These are phyloP conservation scores for Bjerkandera adusta DNA, from an alignment of 1,284 basidiomycete species.

Conservation along the genomic window DNA sequence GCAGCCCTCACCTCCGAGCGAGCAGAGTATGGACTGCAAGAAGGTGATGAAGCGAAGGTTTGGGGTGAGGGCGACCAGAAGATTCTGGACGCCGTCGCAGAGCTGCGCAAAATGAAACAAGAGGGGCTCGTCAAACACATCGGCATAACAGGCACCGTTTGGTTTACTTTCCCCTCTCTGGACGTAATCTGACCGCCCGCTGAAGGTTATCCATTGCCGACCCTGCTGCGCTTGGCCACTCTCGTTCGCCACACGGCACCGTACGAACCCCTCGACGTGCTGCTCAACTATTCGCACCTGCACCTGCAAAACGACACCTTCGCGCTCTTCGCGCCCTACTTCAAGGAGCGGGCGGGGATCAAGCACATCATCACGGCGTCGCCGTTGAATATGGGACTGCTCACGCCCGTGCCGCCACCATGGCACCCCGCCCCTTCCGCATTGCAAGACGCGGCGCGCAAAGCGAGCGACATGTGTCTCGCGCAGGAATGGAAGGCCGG, in stretches of 20 bases:
- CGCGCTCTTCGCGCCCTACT: slow-evolving; percentile 55
- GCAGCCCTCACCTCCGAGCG: slow-evolving; percentile 50
- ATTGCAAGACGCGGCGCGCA: slow-evolving; percentile 43
- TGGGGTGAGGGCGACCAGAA: slow-evolving; percentile 80
- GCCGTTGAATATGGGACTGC: slow-evolving; percentile 90
- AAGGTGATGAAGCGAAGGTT: slow-evolving; percentile 56
- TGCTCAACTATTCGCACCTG: slow-evolving; percentile 88
- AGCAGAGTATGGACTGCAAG: slow-evolving; percentile 58
- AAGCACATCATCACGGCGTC: slow-evolving; percentile 80
- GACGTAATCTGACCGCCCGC: neutral
- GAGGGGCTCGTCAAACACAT: slow-evolving; percentile 79
- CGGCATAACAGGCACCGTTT: slow-evolving; percentile 75
- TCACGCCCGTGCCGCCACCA: slow-evolving; percentile 64
- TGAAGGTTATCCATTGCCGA: slow-evolving; percentile 88
- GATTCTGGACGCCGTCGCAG: slow-evolving; percentile 72
- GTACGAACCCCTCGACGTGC: slow-evolving; percentile 70
- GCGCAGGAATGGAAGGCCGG: slow-evolving; percentile 40
- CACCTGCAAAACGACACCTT: slow-evolving; percentile 81
- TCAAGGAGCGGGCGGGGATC: slow-evolving; percentile 65
- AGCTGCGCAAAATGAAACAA: slow-evolving; percentile 73
- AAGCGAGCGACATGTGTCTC: slow-evolving; percentile 29
- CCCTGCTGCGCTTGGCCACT: slow-evolving; percentile 80
- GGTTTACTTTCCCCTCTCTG: slow-evolving; percentile 9
- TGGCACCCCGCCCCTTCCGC: slow-evolving; percentile 85
- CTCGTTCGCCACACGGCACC: slow-evolving; percentile 67